Conservation (phyloP, 78 protist genomes). For the Capsaspora owczarzaki region DNA sequence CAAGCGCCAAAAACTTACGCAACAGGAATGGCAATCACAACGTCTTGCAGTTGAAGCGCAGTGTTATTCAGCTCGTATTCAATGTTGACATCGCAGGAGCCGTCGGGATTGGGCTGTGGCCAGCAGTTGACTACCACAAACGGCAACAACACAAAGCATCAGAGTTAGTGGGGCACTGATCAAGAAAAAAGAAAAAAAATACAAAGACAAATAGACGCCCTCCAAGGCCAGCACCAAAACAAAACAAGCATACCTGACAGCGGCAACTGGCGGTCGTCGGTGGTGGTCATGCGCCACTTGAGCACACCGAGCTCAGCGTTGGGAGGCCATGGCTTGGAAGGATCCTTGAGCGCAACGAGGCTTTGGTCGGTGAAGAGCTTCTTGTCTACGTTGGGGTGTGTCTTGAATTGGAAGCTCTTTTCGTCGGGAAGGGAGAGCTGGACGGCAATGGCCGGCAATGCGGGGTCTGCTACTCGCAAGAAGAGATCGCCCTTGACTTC, state of each 20-base stretch:
- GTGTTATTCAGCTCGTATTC: constrained; percentile 35
- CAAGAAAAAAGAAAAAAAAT: no score
- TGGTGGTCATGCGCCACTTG: constrained; percentile 41
- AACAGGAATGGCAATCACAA: constrained; percentile 35
- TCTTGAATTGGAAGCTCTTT: constrained; percentile 26
- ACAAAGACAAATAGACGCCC: no score
- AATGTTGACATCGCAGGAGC: constrained; percentile 29
- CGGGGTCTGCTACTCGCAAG: constrained; percentile 27
- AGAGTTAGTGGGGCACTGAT: no score
- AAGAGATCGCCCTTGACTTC: constrained; percentile 49
- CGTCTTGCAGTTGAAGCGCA: constrained; percentile 17
- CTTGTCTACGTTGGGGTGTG: constrained; percentile 66
- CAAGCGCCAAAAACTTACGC: not conserved
- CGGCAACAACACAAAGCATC: no score
- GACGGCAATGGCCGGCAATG: not conserved
- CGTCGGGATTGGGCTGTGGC: constrained; percentile 40
- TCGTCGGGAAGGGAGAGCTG: not conserved
- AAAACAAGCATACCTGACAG: not conserved
- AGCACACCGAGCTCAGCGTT: constrained; percentile 31
- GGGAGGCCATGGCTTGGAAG: constrained; percentile 33
- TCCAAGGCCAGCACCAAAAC: no score
- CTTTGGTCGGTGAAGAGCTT: not conserved
- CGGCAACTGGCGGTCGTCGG: constrained; percentile 10
- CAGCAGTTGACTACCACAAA: constrained; percentile 45
- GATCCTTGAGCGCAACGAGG: constrained; percentile 30